Base-by-base conservation (phyloP, 2,329 filamentous ascomycete species). In the Exophiala mesophila region DNA sequence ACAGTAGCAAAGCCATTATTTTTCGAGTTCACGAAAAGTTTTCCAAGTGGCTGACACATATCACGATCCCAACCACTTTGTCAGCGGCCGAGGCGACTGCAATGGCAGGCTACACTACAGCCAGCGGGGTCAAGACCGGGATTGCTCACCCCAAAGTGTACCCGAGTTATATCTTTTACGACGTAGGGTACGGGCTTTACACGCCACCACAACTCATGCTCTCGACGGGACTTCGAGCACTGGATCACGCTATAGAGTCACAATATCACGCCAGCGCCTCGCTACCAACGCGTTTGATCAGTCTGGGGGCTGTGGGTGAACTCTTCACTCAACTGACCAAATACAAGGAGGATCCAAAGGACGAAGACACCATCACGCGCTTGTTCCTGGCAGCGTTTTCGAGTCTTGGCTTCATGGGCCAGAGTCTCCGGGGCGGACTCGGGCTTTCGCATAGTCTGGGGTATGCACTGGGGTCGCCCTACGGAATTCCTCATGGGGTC, bases 231-330 rank as follows among this genome's bases (percentile, higher is more conserved):
- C 57, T 79, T 41, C 60, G 74, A 9, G 72, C 75, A 0, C 57
- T 78, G 41, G 74, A 78, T 52, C 75, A 79, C 49, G 73, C 75
- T 0, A 61, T 78, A 36, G 75, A 79, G 55, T 44, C 69, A 1
- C 59, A 74, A 45, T 77, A 77, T 50, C 71, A 78, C 44, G 70
- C 71, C 1, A 70, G 67, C 0, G 64, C 71, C 2, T 66, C 65
- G 1, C 65, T 76, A 54, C 74, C 74, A 0, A 66, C 64, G 13
- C 64, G 68, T n/a, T 63, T 67, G 49, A 59, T 72, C 47, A 58
- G 62, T 1, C 47, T 76, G 20, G 63, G 63, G 19, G 68, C 74
- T 2, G 69, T 72, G 0, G 59, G 55, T 1, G 63, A 61, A 3
- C 59, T 78, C 2, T 77, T 77, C 57, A 62, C 59, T 12, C 60